Evolutionary conservation across 345 rosid species (phyloP), one percentile per base, ranked within the genome.

Genomic region (Eucalyptus regnans): DNA sequence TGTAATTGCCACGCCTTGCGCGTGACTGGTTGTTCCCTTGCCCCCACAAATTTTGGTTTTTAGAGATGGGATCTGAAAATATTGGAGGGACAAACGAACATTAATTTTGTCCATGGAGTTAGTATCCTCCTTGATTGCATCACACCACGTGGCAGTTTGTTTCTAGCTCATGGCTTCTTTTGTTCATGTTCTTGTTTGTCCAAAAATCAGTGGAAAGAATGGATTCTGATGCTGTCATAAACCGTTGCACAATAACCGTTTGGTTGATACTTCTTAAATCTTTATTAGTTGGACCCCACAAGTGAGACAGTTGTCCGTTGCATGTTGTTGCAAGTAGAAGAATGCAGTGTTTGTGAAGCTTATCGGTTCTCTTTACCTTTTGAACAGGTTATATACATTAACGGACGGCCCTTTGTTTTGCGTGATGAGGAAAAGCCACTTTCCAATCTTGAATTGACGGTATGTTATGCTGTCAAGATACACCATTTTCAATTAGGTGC

Each of bases 381-480:
- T 66, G 66, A 44, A 76, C 88, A 97, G 99, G 96, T 97, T 88
- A 96, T 97, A 41, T 96, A 97, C 90, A 94, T 96, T 41, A 97
- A 97, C 56, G 99, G 99, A 22, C 95, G 98, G 13, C 99, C 99
- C 81, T 97, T 97, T 95, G 99, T 97, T 89, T 93, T 97, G 93
- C 98, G 99, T 87, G 99, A 97, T 90, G 99, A 94, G 31, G 98
- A 95, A 93, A 96, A 96, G 90, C 99, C 99, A 60, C 95, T 96
- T 92, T 95, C 99, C 90, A 97, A 97, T 93, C 99, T 97, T n/a
- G 99, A 96, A 89, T 96, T 95, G 91, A 97, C 98, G 93, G 99
- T 97, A 95, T 88, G 93, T 84, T 52, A 88, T 0, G 37, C 52
- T 46, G 60, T 80, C 88, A 66, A 81, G 41, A 60, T 20, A 37